These are phyloP conservation scores for Neurospora pannonica DNA, from an alignment of 495 filamentous ascomycete species.

Conservation along the genomic window DNA sequence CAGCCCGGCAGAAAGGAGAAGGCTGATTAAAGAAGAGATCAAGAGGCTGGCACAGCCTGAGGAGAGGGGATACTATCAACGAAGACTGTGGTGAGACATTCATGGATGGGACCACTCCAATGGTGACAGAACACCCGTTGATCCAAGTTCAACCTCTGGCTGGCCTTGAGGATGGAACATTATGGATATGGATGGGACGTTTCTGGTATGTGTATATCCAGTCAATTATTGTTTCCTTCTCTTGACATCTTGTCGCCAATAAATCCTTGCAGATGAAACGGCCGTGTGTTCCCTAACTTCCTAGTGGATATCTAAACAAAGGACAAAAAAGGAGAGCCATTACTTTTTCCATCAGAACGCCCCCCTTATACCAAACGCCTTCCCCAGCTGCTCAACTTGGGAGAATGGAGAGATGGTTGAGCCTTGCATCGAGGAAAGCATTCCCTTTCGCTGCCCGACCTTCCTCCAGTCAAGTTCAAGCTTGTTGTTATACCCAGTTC, in stretches of 20 bases:
- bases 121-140: not conserved
- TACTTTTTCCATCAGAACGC: not conserved
- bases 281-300: not conserved
- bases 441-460: not conserved
- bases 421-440: not conserved
- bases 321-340: not conserved
- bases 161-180: not conserved
- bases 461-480: not conserved
- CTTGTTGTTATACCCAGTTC: not conserved
- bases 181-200: not conserved
- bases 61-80: constrained; percentile 35
- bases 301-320: not conserved
- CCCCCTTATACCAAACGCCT: not conserved
- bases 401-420: not conserved
- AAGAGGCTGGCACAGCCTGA: constrained; percentile 28
- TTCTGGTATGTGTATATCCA: not conserved
- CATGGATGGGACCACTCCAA: not conserved
- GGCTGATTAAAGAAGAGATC: constrained; percentile 43
- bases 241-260: not conserved
- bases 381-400: not conserved
- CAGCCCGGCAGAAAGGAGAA: constrained; percentile 38
- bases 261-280: not conserved
- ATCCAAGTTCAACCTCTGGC: not conserved
- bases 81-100: constrained; percentile 31
- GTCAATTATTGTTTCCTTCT: not conserved